Conservation (phyloP, 2,329 filamentous ascomycete species). For the Exophiala sp. region DNA sequence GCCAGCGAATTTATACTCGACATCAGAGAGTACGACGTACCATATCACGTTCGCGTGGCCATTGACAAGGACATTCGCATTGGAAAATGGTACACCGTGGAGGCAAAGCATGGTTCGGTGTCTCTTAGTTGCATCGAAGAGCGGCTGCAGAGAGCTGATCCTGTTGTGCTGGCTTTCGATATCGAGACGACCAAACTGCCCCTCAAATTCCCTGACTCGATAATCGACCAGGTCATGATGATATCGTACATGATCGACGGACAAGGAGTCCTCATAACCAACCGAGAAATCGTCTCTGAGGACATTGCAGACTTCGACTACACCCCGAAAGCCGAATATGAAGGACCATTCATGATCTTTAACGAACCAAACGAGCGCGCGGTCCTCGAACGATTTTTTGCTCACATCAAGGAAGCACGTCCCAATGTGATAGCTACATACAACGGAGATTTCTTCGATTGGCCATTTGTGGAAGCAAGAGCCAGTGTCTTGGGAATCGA, state of each 20-base stretch:
- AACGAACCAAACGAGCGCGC: constrained; percentile 92
- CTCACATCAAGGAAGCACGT: constrained; percentile 87
- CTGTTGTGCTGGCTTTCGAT: constrained; percentile 98
- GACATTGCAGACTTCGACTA: constrained; percentile 98
- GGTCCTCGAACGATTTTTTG: constrained; percentile 84
- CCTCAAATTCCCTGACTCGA: constrained; percentile 90
- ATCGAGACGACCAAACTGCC: constrained; percentile 96
- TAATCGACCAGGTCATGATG: constrained; percentile 99
- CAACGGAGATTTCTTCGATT: constrained; percentile 99
- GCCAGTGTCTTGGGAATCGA: constrained; percentile 93
- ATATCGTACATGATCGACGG: constrained; percentile 99
- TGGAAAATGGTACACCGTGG: constrained; percentile 94
- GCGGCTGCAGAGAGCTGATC: constrained; percentile 81
- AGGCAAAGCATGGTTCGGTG: constrained; percentile 84
- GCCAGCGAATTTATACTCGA: constrained; percentile 97
- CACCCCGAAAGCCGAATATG: constrained; percentile 93
- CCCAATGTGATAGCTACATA: constrained; percentile 99
- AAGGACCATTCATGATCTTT: constrained; percentile 93
- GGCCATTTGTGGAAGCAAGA: constrained; percentile 93
- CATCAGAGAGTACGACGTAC: constrained; percentile 98
- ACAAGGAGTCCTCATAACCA: constrained; percentile 95
- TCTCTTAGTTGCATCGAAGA: constrained; percentile 81
- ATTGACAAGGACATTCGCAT: constrained; percentile 96
- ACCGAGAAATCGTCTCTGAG: constrained; percentile 94
- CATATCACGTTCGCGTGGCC: constrained; percentile 97